phyloP scores from a whole-genome alignment of 1,284 basidiomycete species.

The Ceratorhiza oryzae-sativae region DNA sequence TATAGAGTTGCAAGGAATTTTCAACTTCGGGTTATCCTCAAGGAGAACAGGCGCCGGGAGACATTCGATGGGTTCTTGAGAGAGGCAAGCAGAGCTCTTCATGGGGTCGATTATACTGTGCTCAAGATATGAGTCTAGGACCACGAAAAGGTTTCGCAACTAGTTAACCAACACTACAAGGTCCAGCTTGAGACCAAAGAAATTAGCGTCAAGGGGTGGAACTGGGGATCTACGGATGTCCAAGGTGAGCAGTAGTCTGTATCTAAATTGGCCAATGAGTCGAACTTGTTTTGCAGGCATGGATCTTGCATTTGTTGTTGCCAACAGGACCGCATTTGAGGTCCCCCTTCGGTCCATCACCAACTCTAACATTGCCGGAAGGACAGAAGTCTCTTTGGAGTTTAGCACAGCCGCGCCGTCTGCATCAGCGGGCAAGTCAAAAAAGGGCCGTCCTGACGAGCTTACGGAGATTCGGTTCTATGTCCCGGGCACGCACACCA shows the following conservation, averaged over 20 bases:
- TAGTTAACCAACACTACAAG: slow-evolving; percentile 88
- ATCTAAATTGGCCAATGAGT: slow-evolving; percentile 11
- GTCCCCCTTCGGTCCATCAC: slow-evolving; percentile 87
- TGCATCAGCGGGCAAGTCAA: slow-evolving; percentile 50
- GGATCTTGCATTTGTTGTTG: slow-evolving; percentile 89
- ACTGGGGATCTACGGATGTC: slow-evolving; percentile 97
- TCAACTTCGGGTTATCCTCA: slow-evolving; percentile 84
- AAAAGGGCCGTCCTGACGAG: slow-evolving; percentile 72
- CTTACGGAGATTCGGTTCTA: slow-evolving; percentile 97
- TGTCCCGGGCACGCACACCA: slow-evolving; percentile 83
- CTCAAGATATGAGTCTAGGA: slow-evolving; percentile 60
- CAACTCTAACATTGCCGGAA: slow-evolving; percentile 97
- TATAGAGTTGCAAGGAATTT: slow-evolving; percentile 86
- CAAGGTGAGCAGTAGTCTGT: slow-evolving; percentile 67
- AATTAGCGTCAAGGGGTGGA: slow-evolving; percentile 93
- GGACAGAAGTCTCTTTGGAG: slow-evolving; percentile 97
- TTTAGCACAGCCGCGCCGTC: slow-evolving; percentile 65
- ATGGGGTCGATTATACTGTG: slow-evolving; percentile 3
- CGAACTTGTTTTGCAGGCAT: slow-evolving; percentile 61
- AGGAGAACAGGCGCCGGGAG: slow-evolving; percentile 70
- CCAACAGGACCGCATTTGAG: slow-evolving; percentile 91
- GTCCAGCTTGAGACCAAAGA: slow-evolving; percentile 88
- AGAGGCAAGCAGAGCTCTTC: slow-evolving; percentile 64
- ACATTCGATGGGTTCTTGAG: slow-evolving; percentile 95
- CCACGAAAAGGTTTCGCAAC: slow-evolving; percentile 74